Evolutionary conservation across 2,329 filamentous ascomycete species (phyloP).

Genomic region (Colletotrichum brevisporum): DNA sequence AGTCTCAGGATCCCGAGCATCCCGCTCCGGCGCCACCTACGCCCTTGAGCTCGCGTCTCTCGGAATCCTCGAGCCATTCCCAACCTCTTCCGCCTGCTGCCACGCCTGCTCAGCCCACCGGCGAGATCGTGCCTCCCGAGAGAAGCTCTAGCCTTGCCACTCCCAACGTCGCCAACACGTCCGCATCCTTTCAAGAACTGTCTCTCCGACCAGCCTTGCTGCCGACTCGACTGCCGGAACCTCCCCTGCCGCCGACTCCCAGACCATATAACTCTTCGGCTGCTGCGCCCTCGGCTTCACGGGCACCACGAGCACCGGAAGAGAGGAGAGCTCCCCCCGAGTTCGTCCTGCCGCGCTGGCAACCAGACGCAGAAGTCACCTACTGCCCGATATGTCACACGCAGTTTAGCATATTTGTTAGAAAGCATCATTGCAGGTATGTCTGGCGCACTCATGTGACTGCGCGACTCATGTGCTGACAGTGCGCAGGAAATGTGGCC

Average conservation of each 20-base stretch:
- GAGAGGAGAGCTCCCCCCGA: conserved; percentile 48
- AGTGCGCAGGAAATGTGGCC: conserved; percentile 81
- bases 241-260: conserved; percentile 35
- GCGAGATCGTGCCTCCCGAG: conserved; percentile 34
- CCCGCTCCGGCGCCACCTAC: conserved; percentile 35
- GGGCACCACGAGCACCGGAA: conserved; percentile 22
- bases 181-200: conserved; percentile 9
- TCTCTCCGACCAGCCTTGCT: conserved; percentile 16
- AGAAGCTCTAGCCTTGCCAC: conserved; percentile 32
- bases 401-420: conserved; percentile 86
- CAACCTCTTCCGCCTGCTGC: conserved; percentile 38
- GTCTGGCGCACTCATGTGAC: conserved; percentile 45
- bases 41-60: conserved; percentile 34
- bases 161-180: conserved; percentile 15
- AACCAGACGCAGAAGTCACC: conserved; percentile 86
- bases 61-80: conserved; percentile 21
- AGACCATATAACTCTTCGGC: conserved; percentile 24
- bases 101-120: conserved; percentile 33
- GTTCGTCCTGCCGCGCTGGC: conserved; percentile 82
- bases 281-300: conserved; percentile 5
- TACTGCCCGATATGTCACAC: conserved; percentile 87
- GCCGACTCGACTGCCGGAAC: conserved; percentile 15
- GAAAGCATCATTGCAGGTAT: conserved; percentile 93
- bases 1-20: conserved; percentile 40
- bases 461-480: conserved; percentile 15